Conservation (phyloP, 2,329 filamentous ascomycete genomes). For the Penicillium occitanis region DNA sequence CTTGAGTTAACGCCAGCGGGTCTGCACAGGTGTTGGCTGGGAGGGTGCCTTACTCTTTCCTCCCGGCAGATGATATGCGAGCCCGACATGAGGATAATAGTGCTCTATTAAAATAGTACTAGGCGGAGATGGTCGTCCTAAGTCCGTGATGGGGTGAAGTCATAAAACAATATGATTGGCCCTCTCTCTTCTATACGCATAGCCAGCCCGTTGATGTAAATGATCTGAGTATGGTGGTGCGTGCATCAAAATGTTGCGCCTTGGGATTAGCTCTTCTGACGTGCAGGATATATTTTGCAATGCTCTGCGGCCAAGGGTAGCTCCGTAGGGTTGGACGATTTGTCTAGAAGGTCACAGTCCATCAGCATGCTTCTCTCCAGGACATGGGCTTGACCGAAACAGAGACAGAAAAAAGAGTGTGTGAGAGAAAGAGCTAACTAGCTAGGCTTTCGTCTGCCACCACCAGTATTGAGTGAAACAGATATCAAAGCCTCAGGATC, state of each 20-base stretch:
- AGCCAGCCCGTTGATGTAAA: slow-evolving; percentile 15
- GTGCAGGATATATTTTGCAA: slow-evolving; percentile 27
- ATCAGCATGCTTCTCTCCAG: slow-evolving; percentile 18
- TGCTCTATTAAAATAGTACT: neutral
- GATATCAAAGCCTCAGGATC: slow-evolving; percentile 27
- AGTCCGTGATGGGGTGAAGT: neutral
- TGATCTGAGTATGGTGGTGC: slow-evolving; percentile 13
- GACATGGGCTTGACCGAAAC: slow-evolving; percentile 18
- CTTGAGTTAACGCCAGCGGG: slow-evolving; percentile 18
- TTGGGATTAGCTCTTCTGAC: slow-evolving; percentile 20
- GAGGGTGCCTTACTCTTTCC: slow-evolving; percentile 4
- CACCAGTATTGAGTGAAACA: slow-evolving; percentile 23
- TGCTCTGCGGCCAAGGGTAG: slow-evolving; percentile 14
- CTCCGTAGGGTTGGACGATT: slow-evolving; percentile 27
- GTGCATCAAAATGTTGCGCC: slow-evolving; percentile 17
- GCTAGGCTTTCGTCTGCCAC: slow-evolving; percentile 9
- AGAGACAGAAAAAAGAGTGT: slow-evolving; percentile 1
- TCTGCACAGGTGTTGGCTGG: slow-evolving; percentile 13
- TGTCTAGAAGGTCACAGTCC: slow-evolving; percentile 26
- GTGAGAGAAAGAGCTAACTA: slow-evolving; percentile 1
- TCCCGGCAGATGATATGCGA: slow-evolving; percentile 23
- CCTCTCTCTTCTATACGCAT: neutral
- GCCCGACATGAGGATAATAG: slow-evolving; percentile 22
- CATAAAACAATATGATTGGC: slow-evolving; percentile 15
- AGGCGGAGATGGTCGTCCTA: neutral